Evolutionary conservation across 495 filamentous ascomycete species (phyloP), one percentile per base, ranked within the genome.

Genomic region (Oleoguttula mirabilis): DNA sequence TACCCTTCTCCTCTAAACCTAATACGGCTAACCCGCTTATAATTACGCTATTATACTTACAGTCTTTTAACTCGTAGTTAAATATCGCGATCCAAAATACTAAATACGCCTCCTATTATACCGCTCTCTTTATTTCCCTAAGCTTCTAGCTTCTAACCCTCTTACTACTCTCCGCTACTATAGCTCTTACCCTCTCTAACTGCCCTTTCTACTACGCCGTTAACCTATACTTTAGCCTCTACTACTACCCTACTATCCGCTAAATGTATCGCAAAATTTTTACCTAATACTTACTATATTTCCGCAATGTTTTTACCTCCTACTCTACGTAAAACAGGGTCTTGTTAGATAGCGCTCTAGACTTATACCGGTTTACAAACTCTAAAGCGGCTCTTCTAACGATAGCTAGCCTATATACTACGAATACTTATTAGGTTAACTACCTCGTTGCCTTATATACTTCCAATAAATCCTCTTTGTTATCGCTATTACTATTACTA

Each of bases 1-100:
- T n/a, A 6, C 7, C 16, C 15, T 35, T 17, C 15, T 6, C 7
- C 6, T 35, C 15, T 14, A 35, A 35, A 10, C 10, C 32, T 17
- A 35, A 7, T 10, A 35, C 32, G 10, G 16, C 32, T 17, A 35
- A 35, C 32, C 32, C 32, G 15, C 32, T 35, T 7, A 35, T 35
- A 6, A 35, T 7, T 14, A 6, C 32, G 16, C 32, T 35, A 6
- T 35, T 17, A 17, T 35, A 35, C 32, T 35, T 14, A 17, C 32
- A 6, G 10, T 35, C 32, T 14, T 35, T 10, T 35, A 35, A 35
- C 32, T 17, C 16, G 32, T 35, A 17, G 15, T 35, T 14, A 17
- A 35, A 35, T 14, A 35, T 35, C 15, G 32, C 32, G 16, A 35
- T 35, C 32, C 15, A 35, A 35, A 35, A 35, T 17, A 7, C 15